Percentiles rank a stretch among this genome's conserved stretches.
These are phyloP conservation scores for Zalaria sp. DNA, from an alignment of 2,329 filamentous ascomycete genomes.

Conservation along the genomic window DNA sequence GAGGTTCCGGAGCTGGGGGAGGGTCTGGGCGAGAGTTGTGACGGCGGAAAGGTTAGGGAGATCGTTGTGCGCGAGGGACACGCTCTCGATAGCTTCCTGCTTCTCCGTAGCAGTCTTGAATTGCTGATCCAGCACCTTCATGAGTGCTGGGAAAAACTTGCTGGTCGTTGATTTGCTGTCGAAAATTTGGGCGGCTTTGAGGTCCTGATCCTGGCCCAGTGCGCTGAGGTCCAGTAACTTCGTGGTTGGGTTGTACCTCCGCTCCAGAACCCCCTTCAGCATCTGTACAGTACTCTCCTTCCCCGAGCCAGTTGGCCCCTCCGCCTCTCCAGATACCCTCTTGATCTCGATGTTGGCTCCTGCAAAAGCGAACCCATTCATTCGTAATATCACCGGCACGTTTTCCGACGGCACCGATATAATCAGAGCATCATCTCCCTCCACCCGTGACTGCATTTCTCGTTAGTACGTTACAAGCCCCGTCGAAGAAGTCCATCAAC, in stretches of 20 bases:
- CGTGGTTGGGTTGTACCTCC: constrained; percentile 54
- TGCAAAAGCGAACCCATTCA: constrained; percentile 27
- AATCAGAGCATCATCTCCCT: constrained; percentile 19
- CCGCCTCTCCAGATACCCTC: constrained; percentile 11
- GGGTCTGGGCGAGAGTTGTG: constrained; percentile 59
- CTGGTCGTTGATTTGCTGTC: constrained; percentile 53
- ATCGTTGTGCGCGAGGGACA: constrained; percentile 69
- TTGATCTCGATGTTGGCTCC: constrained; percentile 23
- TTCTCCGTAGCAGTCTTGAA: constrained; percentile 63
- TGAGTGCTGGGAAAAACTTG: constrained; percentile 86
- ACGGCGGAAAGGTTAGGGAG: constrained; percentile 60
- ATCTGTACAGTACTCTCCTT: constrained; percentile 46
- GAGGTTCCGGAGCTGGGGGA: constrained; percentile 76
- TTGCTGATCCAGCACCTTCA: constrained; percentile 67
- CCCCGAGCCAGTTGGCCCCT: constrained; percentile 14
- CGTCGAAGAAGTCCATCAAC: constrained; percentile 5
- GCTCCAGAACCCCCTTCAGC: constrained; percentile 55
- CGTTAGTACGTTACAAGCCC: constrained; percentile 11
- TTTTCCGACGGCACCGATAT: constrained; percentile 23
- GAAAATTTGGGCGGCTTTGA: constrained; percentile 65
- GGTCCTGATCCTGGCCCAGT: constrained; percentile 56
- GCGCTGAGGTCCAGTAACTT: constrained; percentile 77
- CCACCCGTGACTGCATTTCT: constrained; percentile 15
- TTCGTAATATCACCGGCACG: constrained; percentile 18
- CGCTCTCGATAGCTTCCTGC: constrained; percentile 63